phyloP scores from a whole-genome alignment of 306 rosid genomes.

The Myrica gale region DNA sequence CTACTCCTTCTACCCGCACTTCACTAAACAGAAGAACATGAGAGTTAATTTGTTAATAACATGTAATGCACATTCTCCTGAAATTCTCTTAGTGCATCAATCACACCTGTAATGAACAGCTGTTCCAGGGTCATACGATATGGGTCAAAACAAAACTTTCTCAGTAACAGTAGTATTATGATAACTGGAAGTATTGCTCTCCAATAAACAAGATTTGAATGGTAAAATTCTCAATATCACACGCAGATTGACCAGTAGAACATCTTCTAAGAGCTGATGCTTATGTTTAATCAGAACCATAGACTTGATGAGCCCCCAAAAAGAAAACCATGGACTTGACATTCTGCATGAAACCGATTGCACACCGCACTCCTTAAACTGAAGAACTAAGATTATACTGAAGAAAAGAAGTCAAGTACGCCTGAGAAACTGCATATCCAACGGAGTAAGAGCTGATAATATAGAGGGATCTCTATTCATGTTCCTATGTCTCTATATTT shows the following conservation, averaged over 20 bases:
- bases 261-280: not conserved
- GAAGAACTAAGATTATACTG: not conserved
- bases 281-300: not conserved
- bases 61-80: constrained; percentile 1
- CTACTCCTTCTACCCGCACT: constrained; percentile 82
- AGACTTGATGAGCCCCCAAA: too few species aligned
- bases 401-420: not conserved
- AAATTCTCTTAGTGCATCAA: not conserved
- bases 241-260: not conserved
- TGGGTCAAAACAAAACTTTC: constrained; percentile 1
- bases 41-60: constrained; percentile 24
- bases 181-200: not conserved
- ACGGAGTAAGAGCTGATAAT: not conserved
- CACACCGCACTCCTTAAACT: not conserved
- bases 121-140: not conserved
- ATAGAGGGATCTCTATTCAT: not conserved
- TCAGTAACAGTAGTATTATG: not conserved
- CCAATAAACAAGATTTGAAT: not conserved
- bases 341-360: not conserved
- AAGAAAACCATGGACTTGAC: not conserved
- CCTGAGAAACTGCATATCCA: not conserved
- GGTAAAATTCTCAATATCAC: not conserved
- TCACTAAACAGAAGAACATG: constrained; percentile 44
- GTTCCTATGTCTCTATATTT: not conserved
- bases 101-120: not conserved